phyloP scores from a whole-genome alignment of 306 rosid genomes.

The Gleditsia sinensis region DNA sequence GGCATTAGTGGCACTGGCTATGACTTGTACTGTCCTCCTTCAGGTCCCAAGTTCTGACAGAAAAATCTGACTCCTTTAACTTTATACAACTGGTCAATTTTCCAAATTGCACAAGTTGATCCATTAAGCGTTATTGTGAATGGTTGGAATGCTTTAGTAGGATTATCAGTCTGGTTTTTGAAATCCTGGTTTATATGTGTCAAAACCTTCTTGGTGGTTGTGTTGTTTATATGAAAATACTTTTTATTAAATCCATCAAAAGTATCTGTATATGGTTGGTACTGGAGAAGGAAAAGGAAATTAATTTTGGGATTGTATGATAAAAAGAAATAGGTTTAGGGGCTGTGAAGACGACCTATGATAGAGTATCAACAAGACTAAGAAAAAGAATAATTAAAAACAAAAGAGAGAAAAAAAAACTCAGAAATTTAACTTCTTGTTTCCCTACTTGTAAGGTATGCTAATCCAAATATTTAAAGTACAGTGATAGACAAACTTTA shows the following conservation, averaged over 20 bases:
- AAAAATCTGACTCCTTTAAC: slow-evolving; percentile 2
- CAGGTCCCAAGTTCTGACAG: slow-evolving; percentile 13
- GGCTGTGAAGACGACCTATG: not conserved
- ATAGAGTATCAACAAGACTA: slow-evolving; percentile 4
- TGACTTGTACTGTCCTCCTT: slow-evolving; percentile 20
- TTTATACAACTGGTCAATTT: not conserved
- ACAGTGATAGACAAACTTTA: not conserved
- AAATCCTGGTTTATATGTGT: not conserved
- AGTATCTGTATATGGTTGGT: not conserved
- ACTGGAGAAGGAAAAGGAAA: not conserved
- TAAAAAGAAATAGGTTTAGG: slow-evolving; percentile 7
- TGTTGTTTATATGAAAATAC: too few relatives aligned
- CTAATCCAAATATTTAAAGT: slow-evolving; percentile 25
- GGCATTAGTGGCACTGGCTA: slow-evolving; percentile 28
- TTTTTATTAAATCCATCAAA: too few relatives aligned
- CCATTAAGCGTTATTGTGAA: slow-evolving; percentile 14
- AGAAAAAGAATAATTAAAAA: not conserved
- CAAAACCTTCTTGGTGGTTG: not conserved
- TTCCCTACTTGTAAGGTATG: not conserved
- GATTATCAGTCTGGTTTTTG: not conserved
- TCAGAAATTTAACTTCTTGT: not conserved
- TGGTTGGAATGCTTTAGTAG: slow-evolving; percentile 13
- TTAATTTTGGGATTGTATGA: not conserved
- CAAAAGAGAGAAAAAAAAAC: not conserved
- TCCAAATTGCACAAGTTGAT: not conserved